Conservation (phyloP, 805 yeast species). For the Diddensiella transvaalensis region DNA sequence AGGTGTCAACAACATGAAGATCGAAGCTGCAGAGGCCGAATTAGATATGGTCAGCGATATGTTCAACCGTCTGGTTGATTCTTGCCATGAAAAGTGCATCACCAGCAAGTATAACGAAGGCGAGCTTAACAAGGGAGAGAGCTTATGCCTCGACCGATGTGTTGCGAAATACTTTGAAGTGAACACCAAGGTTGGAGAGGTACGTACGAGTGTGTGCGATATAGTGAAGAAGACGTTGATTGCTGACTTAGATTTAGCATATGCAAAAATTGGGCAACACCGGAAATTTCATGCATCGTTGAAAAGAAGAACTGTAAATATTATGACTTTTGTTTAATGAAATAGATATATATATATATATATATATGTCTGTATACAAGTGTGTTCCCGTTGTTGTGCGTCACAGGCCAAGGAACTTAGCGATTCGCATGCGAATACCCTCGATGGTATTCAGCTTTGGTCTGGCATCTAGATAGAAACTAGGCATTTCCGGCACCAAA, state of each 20-base stretch:
- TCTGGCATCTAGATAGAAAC: conserved; percentile 82
- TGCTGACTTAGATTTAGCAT: conserved; percentile 30
- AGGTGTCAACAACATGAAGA: conserved; percentile 32
- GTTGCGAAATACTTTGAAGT: conserved; percentile 93
- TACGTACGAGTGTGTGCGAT: conserved; percentile 14
- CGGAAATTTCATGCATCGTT: conserved; percentile 32
- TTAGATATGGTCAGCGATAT: conserved; percentile 95
- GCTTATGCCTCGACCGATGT: conserved; percentile 90
- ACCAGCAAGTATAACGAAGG: conserved; percentile 60
- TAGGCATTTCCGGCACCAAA: conserved; percentile 44
- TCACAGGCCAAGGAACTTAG: conserved; percentile 45
- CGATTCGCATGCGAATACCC: conserved; percentile 69
- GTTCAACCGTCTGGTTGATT: conserved; percentile 88
- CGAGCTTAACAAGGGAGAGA: conserved; percentile 73
- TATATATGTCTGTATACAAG: background rate
- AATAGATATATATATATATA: conserved; percentile 8
- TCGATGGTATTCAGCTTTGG: conserved; percentile 83
- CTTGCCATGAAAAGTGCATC: conserved; percentile 87
- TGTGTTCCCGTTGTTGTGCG: too few relatives aligned
- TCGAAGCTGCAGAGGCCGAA: conserved; percentile 89
- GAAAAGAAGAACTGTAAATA: conserved; percentile 3
- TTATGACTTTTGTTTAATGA: conserved; percentile 1
- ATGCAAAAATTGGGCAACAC: conserved; percentile 45
- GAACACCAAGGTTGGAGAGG: conserved; percentile 89
- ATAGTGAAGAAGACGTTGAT: background rate